These are phyloP conservation scores for Pezicula carpinea DNA, from an alignment of 2,329 filamentous ascomycete species.

Conservation along the genomic window DNA sequence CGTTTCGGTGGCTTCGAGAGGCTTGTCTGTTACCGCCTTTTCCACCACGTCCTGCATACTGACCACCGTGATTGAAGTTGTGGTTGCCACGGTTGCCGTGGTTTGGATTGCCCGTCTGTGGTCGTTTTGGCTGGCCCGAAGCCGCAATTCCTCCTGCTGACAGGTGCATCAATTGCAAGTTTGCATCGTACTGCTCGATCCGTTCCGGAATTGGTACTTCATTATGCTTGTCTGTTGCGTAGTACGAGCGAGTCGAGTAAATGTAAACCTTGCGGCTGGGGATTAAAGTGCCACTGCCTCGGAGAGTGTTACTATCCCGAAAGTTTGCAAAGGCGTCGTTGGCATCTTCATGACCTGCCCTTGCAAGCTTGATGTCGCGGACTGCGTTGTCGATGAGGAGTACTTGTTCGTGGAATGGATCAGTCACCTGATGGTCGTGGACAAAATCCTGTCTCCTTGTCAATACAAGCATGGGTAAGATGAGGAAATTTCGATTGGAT, in stretches of 20 bases:
- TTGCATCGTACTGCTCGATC: too few species aligned
- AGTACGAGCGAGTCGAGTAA: not conserved
- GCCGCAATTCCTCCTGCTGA: too few species aligned
- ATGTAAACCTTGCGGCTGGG: not conserved
- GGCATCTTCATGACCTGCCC: not conserved
- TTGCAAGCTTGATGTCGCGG: not conserved
- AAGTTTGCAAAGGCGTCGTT: not conserved
- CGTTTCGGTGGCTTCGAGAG: too few species aligned
- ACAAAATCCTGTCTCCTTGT: not conserved
- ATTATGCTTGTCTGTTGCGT: not conserved
- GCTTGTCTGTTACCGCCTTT: too few species aligned
- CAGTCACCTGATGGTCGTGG: not conserved
- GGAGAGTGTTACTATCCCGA: not conserved
- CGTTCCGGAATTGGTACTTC: too few species aligned
- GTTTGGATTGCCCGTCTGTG: too few species aligned
- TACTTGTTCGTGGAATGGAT: not conserved
- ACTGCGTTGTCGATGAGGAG: not conserved
- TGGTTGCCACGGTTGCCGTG: too few species aligned
- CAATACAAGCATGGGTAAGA: not conserved
- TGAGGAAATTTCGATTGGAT: not conserved
- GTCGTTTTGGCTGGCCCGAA: too few species aligned
- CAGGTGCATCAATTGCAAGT: too few species aligned
- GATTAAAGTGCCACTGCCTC: not conserved
- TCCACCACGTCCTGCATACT: too few species aligned
- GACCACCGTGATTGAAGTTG: too few species aligned